These are phyloP conservation scores for Apophysomyces variabilis DNA, from an alignment of 371 early-diverging fungal genomes.

Conservation along the genomic window DNA sequence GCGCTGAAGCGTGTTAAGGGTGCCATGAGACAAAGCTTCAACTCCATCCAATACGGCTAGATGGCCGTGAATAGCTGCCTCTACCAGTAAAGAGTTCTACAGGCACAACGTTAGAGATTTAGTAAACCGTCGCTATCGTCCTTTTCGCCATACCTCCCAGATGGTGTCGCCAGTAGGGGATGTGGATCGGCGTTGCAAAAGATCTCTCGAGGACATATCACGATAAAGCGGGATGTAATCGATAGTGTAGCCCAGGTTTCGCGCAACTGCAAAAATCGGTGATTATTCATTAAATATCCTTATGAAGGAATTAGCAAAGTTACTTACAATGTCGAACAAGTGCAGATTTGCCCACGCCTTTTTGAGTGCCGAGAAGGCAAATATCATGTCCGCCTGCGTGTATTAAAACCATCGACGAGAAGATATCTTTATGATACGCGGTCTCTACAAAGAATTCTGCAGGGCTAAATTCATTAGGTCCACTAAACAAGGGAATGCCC, in stretches of 20 bases:
- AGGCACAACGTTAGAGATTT: not conserved
- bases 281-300: no score
- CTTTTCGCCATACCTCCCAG: slow-evolving; percentile 49
- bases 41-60: slow-evolving; percentile 80
- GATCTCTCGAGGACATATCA: slow-evolving; percentile 87
- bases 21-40: slow-evolving; percentile 75
- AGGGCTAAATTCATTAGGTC: slow-evolving; percentile 53
- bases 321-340: slow-evolving; percentile 64
- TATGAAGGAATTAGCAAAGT: not conserved
- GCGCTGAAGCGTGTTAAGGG: slow-evolving; percentile 72
- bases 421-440: slow-evolving; percentile 65
- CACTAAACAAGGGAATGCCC: slow-evolving; percentile 51
- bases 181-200: slow-evolving; percentile 81
- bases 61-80: slow-evolving; percentile 76
- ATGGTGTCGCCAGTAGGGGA: slow-evolving; percentile 76
- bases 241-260: slow-evolving; percentile 69
- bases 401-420: slow-evolving; percentile 69
- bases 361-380: slow-evolving; percentile 72
- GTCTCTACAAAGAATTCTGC: slow-evolving; percentile 75
- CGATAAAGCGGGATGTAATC: slow-evolving; percentile 79
- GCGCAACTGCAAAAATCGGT: slow-evolving; percentile 48
- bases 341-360: slow-evolving; percentile 82
- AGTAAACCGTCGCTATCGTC: not conserved
- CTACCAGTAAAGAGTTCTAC: slow-evolving; percentile 69
- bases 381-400: slow-evolving; percentile 74